A percentile compares a stretch with the other conserved stretches of the same genome.
These are phyloP conservation scores for Hypomontagnella submonticulosa DNA, from an alignment of 495 filamentous ascomycete genomes.

Conservation along the genomic window DNA sequence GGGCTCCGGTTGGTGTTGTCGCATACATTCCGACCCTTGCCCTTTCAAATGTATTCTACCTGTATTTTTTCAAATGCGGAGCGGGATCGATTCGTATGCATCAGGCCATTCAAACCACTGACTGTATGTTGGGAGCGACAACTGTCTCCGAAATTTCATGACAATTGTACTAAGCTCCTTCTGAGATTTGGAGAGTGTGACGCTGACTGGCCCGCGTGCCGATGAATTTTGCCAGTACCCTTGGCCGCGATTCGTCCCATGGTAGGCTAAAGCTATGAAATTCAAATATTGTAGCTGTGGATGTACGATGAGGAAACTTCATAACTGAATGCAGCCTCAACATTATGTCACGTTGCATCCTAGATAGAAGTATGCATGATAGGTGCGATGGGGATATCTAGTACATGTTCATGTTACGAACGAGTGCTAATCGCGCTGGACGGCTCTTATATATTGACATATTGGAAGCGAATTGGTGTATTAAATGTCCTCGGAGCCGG, in stretches of 20 bases:
- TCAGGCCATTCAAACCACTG: neutral
- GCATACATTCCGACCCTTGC: neutral
- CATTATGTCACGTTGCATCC: constrained; percentile 27
- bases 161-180: neutral
- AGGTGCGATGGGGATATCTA: neutral
- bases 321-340: neutral
- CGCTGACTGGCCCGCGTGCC: constrained; percentile 1
- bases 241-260: constrained; percentile 4
- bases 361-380: neutral
- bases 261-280: constrained; percentile 20
- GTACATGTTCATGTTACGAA: too few relatives aligned
- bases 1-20: neutral
- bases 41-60: neutral
- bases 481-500: too few relatives aligned
- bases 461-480: too few relatives aligned
- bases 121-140: neutral
- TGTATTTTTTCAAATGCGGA: neutral
- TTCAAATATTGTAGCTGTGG: neutral
- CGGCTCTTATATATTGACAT: too few relatives aligned
- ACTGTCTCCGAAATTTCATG: neutral
- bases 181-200: neutral
- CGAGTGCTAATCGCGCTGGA: too few relatives aligned
- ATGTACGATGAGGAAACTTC: neutral
- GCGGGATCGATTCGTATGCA: neutral
- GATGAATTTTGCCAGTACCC: constrained; percentile 38